phyloP scores from a whole-genome alignment of 208 protist species.

The Porcisia deanei region DNA sequence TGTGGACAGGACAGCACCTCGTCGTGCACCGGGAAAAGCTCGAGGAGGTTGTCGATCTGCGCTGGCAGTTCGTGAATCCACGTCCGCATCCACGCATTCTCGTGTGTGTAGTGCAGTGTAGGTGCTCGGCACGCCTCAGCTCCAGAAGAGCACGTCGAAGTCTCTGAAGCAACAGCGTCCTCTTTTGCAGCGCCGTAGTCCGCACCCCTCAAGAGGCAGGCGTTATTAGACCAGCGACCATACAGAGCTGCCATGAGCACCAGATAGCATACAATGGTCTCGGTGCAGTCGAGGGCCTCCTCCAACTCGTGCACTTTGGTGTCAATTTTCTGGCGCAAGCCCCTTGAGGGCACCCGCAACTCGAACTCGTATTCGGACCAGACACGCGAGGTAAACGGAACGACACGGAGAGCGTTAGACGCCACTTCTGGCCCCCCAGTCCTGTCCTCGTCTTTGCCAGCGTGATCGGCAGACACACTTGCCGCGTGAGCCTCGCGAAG shows the following conservation, averaged over 20 bases:
- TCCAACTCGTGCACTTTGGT: conserved; percentile 41
- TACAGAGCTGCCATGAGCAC: conserved; percentile 56
- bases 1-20: neutral
- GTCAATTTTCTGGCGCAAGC: conserved; percentile 18
- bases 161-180: neutral
- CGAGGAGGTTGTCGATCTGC: conserved; percentile 84
- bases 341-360: conserved; percentile 13
- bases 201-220: neutral
- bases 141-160: neutral
- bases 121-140: neutral
- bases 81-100: conserved; percentile 69
- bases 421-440: neutral
- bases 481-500: neutral
- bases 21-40: conserved; percentile 36
- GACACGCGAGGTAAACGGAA: conserved; percentile 30
- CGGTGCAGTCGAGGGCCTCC: conserved; percentile 42
- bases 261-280: conserved; percentile 79
- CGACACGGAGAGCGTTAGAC: conserved; percentile 3
- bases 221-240: conserved; percentile 32
- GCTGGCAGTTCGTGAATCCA: conserved; percentile 72
- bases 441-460: conserved; percentile 1
- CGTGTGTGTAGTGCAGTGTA: conserved; percentile 40
- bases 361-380: conserved; percentile 31
- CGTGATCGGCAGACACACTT: neutral
- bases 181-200: neutral